Evolutionary conservation across 2,329 filamentous ascomycete species (phyloP), one percentile per base, ranked within the genome.

Genomic region (Diplodia intermedia): DNA sequence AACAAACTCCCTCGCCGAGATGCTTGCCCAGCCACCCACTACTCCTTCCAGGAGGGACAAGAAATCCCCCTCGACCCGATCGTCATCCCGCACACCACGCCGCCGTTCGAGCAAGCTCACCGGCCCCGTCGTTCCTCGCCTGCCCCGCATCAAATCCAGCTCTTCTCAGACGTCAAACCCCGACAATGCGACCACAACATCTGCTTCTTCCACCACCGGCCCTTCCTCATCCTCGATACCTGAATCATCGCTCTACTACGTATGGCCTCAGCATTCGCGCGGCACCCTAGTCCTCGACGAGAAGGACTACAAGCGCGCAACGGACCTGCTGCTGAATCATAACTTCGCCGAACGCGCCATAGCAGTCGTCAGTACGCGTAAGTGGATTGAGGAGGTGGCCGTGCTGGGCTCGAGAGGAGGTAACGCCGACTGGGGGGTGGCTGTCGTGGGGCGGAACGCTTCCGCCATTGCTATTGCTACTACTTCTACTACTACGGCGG

Each of bases 331-430:
- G 0, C 83, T 94, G 5, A 87, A 90, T 68, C 85, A 93, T 0
- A 91, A 93, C 76, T 95, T 95, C 77, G 84, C 87, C 1, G 90
- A 85, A 9, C 78, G 88, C 3, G 85, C 86, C 12, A 86, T 90
- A 57, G 89, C 90, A 0, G 81, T 80, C 1, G 82, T 83, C 38
- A 92, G 90, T 73, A 92, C 91, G 2, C 81, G 79, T 63, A 86
- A 90, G 65, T 95, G 91, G 91, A 83, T 89, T 53, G 84, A 84
- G 15, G 91, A 94, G 73, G 87, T 90, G 1, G 86, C 85, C 18
- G 75, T 80, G 6, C 70, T 81, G 1, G 60, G 62, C 1, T 66
- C 57, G 15, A 31, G 23, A 14, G 23, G 31, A 31, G n/a, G n/a
- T 3, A n/a, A 15, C 4, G 15, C 20, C 20, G 26, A 8, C 4